Conservation (phyloP, 2,329 filamentous ascomycete genomes). For the Sporothrix phasma region DNA sequence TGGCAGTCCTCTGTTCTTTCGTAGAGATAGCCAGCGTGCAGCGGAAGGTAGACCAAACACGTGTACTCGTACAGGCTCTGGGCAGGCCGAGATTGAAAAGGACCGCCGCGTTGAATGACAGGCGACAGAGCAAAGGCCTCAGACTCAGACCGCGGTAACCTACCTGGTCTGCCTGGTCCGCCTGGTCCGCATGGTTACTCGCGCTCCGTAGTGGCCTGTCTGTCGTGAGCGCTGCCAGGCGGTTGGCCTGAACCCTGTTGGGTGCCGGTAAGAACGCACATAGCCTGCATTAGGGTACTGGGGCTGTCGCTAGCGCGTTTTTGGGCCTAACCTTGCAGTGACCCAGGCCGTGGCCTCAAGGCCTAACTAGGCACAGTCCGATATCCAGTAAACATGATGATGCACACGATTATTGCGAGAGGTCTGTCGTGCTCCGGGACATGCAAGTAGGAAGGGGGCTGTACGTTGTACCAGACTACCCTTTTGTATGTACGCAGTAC, state of each 20-base stretch:
- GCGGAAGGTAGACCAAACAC: neutral
- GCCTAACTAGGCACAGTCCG: neutral
- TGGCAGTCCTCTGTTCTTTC: too few species aligned
- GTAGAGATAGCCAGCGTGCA: too few species aligned
- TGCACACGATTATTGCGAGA: too few species aligned
- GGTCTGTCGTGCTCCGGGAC: too few species aligned
- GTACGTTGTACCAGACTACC: too few species aligned
- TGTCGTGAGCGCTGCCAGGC: neutral
- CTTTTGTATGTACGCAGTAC: too few species aligned
- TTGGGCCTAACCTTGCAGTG: neutral
- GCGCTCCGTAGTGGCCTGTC: too few species aligned
- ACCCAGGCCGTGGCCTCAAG: neutral
- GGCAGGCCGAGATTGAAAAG: neutral
- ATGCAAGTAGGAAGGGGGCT: too few species aligned
- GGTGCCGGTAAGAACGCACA: neutral
- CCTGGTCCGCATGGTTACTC: too few species aligned
- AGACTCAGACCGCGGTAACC: neutral
- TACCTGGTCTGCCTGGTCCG: neutral
- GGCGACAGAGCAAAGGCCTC: neutral
- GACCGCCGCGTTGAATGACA: neutral
- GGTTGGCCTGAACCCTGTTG: neutral
- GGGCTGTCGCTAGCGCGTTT: conserved; percentile 1
- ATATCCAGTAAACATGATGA: too few species aligned
- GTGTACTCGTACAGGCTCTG: neutral
- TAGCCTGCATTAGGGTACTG: neutral